Evolutionary conservation across 257 asterid species (phyloP), one percentile per base, ranked within the genome.

Genomic region (Solanum clarkiae): DNA sequence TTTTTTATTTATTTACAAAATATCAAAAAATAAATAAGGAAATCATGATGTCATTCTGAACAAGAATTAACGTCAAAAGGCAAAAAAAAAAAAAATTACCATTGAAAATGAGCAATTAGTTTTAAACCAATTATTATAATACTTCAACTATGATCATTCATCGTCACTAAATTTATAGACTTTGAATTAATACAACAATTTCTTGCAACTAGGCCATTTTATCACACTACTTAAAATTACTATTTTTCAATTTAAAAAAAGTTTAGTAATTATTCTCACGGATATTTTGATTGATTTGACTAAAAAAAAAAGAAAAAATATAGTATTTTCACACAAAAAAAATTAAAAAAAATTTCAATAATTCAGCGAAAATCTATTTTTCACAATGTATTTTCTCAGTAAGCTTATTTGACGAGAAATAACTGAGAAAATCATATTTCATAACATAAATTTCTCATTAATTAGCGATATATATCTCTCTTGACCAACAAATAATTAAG

Each of bases 201-300:
- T 49, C 60, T 17, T 36, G 80, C 88, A 75, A 82, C 69, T 88
- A 56, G 63, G 84, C 71, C 54, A 53, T 66, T 77, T 80, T 63
- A 13, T 32, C 42, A 24, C 18, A 59, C 16, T 22, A 22, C 36
- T 62, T 22, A n/a, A 60, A 4, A 59, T 59, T 24, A 59, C 66
- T 59, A 59, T 10, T 59, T 59, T 9, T 59, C 7, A 1, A 59
- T n/a, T 59, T 1, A 0, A 6, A 59, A 36, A 59, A 59, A 2
- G 7, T 59, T 20, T 1, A 9, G 1, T 1, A 10, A 0, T 14
- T 59, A 59, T 59, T 4, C 15, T 59, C 29, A 20, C 3, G 10
- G 1, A 20, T 59, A 59, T 10, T 59, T 59, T 59, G 66, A 20
- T 59, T 59, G 15, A 59, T 8, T 59, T 1, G 10, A 2, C 1